A percentile compares a stretch with the other conserved stretches of the same genome.
phyloP scores from a whole-genome alignment of 1,139 yeast species.

The Saccharomycopsis hybrid region DNA sequence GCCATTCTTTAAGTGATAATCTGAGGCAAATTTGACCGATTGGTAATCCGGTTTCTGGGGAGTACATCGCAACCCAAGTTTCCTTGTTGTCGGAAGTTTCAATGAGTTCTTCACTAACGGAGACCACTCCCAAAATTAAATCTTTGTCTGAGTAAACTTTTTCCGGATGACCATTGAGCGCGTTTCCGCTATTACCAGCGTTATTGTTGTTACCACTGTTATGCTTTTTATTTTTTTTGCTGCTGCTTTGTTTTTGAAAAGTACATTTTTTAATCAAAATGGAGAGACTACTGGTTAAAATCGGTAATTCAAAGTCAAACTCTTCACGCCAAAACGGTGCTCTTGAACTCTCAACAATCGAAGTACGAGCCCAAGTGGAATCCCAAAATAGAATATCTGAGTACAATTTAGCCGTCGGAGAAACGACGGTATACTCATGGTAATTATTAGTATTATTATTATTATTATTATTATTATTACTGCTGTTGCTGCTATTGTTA shows the following conservation, averaged over 20 bases:
- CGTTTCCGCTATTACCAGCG: background rate
- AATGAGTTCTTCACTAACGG: conserved; percentile 49
- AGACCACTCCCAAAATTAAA: conserved; percentile 44
- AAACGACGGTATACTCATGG: conserved; percentile 15
- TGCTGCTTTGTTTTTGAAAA: conserved; percentile 24
- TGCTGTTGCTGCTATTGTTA: conserved; percentile 7
- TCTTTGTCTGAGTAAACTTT: conserved; percentile 17
- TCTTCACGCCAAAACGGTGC: conserved; percentile 73
- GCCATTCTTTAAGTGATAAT: conserved; percentile 47
- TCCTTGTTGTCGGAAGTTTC: conserved; percentile 29
- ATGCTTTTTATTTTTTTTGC: conserved; percentile 24
- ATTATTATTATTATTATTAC: background rate
- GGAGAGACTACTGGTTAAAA: conserved; percentile 47
- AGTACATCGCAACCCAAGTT: conserved; percentile 29
- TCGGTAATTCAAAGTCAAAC: conserved; percentile 49
- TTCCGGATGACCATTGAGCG: background rate
- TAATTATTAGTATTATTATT: background rate
- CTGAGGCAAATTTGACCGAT: conserved; percentile 57
- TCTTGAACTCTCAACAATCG: conserved; percentile 42
- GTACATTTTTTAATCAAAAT: conserved; percentile 42
- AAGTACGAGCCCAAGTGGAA: conserved; percentile 63
- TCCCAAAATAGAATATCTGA: conserved; percentile 65
- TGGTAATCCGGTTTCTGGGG: conserved; percentile 27
- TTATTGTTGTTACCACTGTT: background rate
- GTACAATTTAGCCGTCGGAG: conserved; percentile 32